A percentile compares a stretch with the other conserved stretches of the same genome.
Evolutionary conservation across 805 yeast species (phyloP).

Genomic region (Saccharomycopsis oosterbeekiorum): DNA sequence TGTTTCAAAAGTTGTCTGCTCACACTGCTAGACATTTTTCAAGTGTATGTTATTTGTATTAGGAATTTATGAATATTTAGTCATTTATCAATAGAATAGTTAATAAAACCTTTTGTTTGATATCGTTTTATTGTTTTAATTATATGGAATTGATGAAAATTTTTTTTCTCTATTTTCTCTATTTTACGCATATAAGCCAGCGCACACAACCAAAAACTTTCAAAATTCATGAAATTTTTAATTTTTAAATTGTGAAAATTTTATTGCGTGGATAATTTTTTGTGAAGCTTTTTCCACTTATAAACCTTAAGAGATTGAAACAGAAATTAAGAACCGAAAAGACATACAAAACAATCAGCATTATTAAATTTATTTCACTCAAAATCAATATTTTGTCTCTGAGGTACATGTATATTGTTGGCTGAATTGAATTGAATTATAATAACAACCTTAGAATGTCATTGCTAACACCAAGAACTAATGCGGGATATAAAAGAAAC

Average conservation of each 20-base stretch:
- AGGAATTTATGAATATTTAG: too few species aligned
- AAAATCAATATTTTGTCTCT: not conserved
- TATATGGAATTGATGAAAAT: not conserved
- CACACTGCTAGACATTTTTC: not conserved
- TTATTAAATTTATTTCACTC: too few species aligned
- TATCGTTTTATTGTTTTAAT: not conserved
- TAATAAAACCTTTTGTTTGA: not conserved
- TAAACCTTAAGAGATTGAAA: too few species aligned
- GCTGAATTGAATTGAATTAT: not conserved
- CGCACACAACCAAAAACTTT: not conserved
- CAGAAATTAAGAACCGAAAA: not conserved
- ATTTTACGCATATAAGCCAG: not conserved
- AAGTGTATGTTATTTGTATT: not conserved
- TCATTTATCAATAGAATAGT: too few species aligned
- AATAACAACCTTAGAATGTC: not conserved
- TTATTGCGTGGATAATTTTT: too few species aligned
- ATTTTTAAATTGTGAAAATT: too few species aligned
- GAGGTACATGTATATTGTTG: not conserved
- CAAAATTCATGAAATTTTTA: not conserved
- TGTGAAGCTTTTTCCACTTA: too few species aligned
- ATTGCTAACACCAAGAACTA: constrained; percentile 4
- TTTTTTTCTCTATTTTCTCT: not conserved
- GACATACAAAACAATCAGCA: too few species aligned
- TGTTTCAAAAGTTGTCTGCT: constrained; percentile 11
- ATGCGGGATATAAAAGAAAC: not conserved